These are phyloP conservation scores for Myriosclerotinia curreyana DNA, from an alignment of 2,329 filamentous ascomycete genomes.

Conservation along the genomic window DNA sequence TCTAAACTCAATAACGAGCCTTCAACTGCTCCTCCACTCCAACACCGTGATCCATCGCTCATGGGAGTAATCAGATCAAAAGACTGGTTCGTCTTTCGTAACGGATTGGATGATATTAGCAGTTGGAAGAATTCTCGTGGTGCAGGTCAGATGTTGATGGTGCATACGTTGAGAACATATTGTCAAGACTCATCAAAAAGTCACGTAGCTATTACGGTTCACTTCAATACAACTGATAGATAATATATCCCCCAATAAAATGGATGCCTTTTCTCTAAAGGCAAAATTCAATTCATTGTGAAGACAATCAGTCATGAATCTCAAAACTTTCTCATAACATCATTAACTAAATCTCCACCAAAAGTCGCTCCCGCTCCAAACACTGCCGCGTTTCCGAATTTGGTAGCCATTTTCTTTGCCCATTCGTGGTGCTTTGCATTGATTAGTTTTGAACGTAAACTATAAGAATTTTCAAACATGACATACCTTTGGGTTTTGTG, in stretches of 20 bases:
- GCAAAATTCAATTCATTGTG: not conserved
- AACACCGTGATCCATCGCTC: too few relatives aligned
- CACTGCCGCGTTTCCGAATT: slow-evolving; percentile 37
- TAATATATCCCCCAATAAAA: not conserved
- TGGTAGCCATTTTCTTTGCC: slow-evolving; percentile 33
- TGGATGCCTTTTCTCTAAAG: too few relatives aligned
- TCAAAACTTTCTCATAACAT: slow-evolving; percentile 21
- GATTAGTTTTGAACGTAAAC: not conserved
- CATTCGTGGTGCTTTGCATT: slow-evolving; percentile 35
- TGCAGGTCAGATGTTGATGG: not conserved
- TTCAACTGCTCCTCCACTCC: too few relatives aligned
- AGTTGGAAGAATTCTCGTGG: too few relatives aligned
- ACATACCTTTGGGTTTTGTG: slow-evolving; percentile 34
- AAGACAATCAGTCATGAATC: too few relatives aligned
- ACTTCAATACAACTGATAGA: not conserved
- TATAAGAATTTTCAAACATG: not conserved
- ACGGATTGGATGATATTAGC: too few relatives aligned
- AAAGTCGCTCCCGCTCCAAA: slow-evolving; percentile 39
- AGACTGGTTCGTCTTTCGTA: too few relatives aligned
- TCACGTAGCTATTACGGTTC: not conserved
- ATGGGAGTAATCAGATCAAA: too few relatives aligned
- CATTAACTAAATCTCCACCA: slow-evolving; percentile 32
- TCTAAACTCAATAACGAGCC: too few relatives aligned
- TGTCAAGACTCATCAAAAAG: not conserved
- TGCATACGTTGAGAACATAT: not conserved